Conservation (phyloP, 768 basidiomycete genomes). For the Trametes cingulata region DNA sequence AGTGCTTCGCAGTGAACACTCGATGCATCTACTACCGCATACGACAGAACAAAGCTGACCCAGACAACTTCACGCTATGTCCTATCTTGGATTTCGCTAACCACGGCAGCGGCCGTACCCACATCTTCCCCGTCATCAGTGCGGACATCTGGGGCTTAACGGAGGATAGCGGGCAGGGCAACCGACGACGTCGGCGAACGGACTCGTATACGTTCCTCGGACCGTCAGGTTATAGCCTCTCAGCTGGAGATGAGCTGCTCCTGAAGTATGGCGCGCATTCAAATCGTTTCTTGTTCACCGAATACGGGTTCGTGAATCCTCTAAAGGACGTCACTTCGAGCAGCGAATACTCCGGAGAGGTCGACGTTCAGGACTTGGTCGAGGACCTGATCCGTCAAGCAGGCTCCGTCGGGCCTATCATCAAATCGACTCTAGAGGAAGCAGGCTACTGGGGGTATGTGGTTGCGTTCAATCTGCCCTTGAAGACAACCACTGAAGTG, state of each 20-base stretch:
- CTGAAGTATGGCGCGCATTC: slow-evolving; percentile 81
- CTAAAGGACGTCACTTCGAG: slow-evolving; percentile 30
- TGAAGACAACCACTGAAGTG: neutral
- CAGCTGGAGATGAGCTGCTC: slow-evolving; percentile 63
- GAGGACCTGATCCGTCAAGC: slow-evolving; percentile 49
- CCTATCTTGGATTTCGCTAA: slow-evolving; percentile 94
- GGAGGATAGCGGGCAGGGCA: slow-evolving; percentile 42
- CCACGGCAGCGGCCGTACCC: slow-evolving; percentile 49
- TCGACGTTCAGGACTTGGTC: slow-evolving; percentile 60
- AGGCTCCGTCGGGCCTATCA: slow-evolving; percentile 43
- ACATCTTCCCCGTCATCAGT: slow-evolving; percentile 43
- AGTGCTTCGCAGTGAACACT: slow-evolving; percentile 71
- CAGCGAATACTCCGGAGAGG: slow-evolving; percentile 48
- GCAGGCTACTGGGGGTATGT: slow-evolving; percentile 86
- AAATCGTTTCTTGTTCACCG: slow-evolving; percentile 76
- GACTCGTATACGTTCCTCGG: slow-evolving; percentile 52
- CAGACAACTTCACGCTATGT: slow-evolving; percentile 83
- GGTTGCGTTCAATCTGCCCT: neutral
- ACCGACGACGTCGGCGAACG: slow-evolving; percentile 14
- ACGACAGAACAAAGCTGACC: slow-evolving; percentile 47
- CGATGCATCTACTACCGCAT: slow-evolving; percentile 80
- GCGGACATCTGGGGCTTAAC: slow-evolving; percentile 38
- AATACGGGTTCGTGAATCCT: slow-evolving; percentile 83
- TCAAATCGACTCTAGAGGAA: slow-evolving; percentile 54
- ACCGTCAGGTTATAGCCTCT: slow-evolving; percentile 36